Evolutionary conservation across 1,139 yeast species (phyloP), one percentile per base, ranked within the genome.

Genomic region (Kodamaea plutei): DNA sequence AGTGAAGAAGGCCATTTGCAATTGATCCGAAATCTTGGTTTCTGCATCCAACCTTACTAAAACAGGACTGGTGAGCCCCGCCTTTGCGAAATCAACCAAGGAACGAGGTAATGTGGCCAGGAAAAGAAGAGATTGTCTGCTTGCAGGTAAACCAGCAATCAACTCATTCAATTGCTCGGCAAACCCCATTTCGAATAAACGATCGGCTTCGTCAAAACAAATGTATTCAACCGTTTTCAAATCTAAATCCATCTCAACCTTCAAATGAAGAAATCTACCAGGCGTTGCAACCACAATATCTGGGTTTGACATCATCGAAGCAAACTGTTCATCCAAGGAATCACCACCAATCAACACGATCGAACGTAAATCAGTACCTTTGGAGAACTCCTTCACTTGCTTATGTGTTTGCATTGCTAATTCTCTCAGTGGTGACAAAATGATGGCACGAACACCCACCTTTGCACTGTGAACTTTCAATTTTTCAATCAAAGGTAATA

Each of bases 151-250:
- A 1, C 93, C 72, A 2, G 88, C 91, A 30, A 93, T 61, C 44
- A 93, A 71, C 56, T 91, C 97, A 50, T 85, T 87, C 52, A 93
- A 70, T 54, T 93, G 98, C 48, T 88, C 96, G 20, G 94, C 82
- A 56, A 93, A 93, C 34, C 98, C 97, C 84, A 89, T 82, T 61
- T 93, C 99, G 52, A 93, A 93, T 47, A 93, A 71, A 50, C 97
- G 73, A 69, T 93, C 99, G 21, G 98, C 98, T 66, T 93, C 99
- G 63, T 93, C 99, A 55, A 91, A 93, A 1, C 89, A 95, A 32
- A 89, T 83, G 49, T 84, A 89, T 53, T 91, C 95, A 14, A 91
- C 76, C 3, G 88, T 73, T 43, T 74, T 75, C 55, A 93, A 69
- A 50, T 87, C 94, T 36, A 91, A 68, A 40, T 76, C 76, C 98